Evolutionary conservation across 2,329 filamentous ascomycete genomes (phyloP), one percentile per base, ranked within the genome.

Genomic region (Cylindrodendrum hubeiense): DNA sequence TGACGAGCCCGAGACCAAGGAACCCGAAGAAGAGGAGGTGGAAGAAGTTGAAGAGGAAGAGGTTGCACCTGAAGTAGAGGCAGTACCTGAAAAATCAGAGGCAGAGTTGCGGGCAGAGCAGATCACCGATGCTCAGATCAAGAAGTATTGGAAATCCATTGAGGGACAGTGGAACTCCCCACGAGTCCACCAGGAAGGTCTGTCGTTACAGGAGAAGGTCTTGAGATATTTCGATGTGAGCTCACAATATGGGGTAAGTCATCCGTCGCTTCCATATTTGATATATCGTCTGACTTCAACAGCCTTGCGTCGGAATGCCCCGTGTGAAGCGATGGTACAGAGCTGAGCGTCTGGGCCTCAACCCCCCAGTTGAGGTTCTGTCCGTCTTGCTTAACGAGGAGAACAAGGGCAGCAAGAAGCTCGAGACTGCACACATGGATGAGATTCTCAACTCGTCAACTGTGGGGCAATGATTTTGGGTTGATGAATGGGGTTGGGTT

Each of bases 191-290:
- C 94, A 97, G 80, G 80, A 91, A 73, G 90, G 85, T 3, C 77
- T 98, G 71, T 86, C 84, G 12, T 71, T 92, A 49, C 86, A 91
- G 60, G 95, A 98, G 85, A 97, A 95, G 84, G 89, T 98, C 26
- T 80, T 98, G 74, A 86, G 95, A 68, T 93, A 97, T 78, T 99
- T 96, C 80, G 96, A 99, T 78, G 91, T 97, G 70, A 96, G 91
- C 75, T 93, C 88, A 65, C 93, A 97, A 75, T 99, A 93, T 78
- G 96, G 96, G 61, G 94, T 97, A 89, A 83, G 93, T 89, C n/a
- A n/a, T 15, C 15, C 7, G n/a, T 39, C 21, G n/a, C 3, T 51
- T 34, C 26, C n/a, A 13, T 6, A 1, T 7, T 57, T 47, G 6
- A 59, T 21, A 51, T 6, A 28, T n/a, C 6, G 24, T 56, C 70